Evolutionary conservation across 2,329 filamentous ascomycete genomes (phyloP), one percentile per base, ranked within the genome.

Genomic region (Verticillium isaacii): DNA sequence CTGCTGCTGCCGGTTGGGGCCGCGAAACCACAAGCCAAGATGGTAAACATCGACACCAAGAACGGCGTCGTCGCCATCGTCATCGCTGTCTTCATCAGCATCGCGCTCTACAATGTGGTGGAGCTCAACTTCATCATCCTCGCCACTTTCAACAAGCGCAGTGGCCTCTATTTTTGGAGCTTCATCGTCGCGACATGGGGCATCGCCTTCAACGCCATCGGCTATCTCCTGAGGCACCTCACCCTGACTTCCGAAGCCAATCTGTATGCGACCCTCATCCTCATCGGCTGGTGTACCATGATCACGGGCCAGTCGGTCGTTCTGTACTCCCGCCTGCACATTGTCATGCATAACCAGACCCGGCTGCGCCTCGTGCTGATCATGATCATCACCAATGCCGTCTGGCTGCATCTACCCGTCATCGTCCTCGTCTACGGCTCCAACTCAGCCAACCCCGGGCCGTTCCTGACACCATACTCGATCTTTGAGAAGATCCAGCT

Each of bases 241-340:
- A 73, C 74, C 39, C 73, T 78, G 32, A 77, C 77, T 58, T 69
- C 69, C 0, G 58, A 63, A 0, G 60, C 66, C 3, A 69, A 68
- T 55, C 67, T 70, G 2, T 74, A 72, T 45, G 55, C 74, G 2
- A 72, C 73, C 1, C 70, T 75, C 8, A 77, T 76, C 7, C 62
- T 81, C 4, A 72, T 81, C 57, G 82, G 83, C 25, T 74, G 72
- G 72, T 61, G 70, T 8, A 64, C 65, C 3, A 87, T 88, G 84
- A 80, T 88, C 0, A 85, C 84, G 2, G 86, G 85, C 0, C 84
- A 87, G 68, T 82, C 81, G 0, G 66, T 88, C 12, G 85, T 89
- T 3, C 74, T 89, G 2, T 89, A 85, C 74, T 88, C 85, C 1
- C 80, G 86, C 11, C 77, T 89, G 0, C 85, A 88, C 68, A 75